Base-by-base conservation (phyloP, 2,329 filamentous ascomycete genomes). In the Colletotrichum camelliae region DNA sequence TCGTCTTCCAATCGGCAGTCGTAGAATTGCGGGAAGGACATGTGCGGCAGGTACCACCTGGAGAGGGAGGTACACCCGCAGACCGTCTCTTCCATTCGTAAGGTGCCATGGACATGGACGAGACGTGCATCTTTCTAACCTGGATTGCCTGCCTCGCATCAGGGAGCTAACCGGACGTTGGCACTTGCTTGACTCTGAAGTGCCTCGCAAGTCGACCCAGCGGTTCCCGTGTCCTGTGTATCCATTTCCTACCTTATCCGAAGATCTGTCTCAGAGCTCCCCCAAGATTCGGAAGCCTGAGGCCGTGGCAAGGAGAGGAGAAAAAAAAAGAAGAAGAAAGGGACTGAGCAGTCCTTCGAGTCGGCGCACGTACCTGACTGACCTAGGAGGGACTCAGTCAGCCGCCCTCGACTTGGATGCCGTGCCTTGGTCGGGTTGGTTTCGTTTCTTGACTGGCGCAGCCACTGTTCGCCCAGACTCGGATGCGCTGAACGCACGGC, bases 381-480 rank as follows among this genome's bases (percentile, higher is more conserved):
- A 16, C 24, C n/a, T 9, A 48, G 5, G 4, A 29, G 33, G 60
- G 16, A 64, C 27, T 24, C 55, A n/a, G 29, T 16, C 66, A 68
- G 52, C 66, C 33, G 52, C 24, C 6, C 15, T 43, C 16, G 39
- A 16, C 29, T 60, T 68, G 48, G 58, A 31, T 62, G 66, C 21
- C 37, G 66, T 55, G 39, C 66, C 57, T 70, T 64, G 71, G 39
- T 70, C 57, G 29, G 27, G 9, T 57, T 70, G 71, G 66, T 64
- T 74, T 74, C 58, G 66, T 74, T 70, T 70, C 39, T 70, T 74
- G 9, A 48, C 58, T 43, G 72, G 67, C 29, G 72, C 67, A 66
- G 60, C 72, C 72, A 66, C 72, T 33, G 67, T 29, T 29, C 29
- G 21, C 35, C 67, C 72, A 72, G 60, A 48, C 62, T 24, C 66